phyloP scores from a whole-genome alignment of 192 early-diverging fungal species.

The Gonapodya prolifera region DNA sequence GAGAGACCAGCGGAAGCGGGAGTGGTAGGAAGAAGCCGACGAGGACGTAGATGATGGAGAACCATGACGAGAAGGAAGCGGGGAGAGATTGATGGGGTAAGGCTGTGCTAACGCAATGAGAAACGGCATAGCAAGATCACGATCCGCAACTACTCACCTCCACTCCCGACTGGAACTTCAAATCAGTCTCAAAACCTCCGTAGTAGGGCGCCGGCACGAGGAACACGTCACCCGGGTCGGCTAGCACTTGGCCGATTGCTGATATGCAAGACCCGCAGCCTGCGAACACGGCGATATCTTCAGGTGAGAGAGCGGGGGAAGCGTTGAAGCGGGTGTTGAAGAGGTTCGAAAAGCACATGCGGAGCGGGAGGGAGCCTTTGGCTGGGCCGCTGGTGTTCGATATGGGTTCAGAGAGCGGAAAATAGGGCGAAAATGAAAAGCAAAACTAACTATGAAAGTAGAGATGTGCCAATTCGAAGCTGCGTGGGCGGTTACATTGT shows the following conservation, averaged over 20 bases:
- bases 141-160: slow-evolving; percentile 32
- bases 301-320: too few species aligned
- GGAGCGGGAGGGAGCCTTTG: slow-evolving; percentile 40
- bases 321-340: not conserved
- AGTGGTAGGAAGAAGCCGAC: too few species aligned
- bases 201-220: slow-evolving; percentile 67
- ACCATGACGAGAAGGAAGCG: too few species aligned
- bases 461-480: slow-evolving; percentile 8
- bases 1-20: too few species aligned
- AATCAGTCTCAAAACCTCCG: slow-evolving; percentile 39
- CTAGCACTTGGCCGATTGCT: slow-evolving; percentile 44
- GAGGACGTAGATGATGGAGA: too few species aligned
- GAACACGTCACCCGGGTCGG: slow-evolving; percentile 58
- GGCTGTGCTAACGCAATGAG: too few species aligned
- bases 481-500: too few species aligned
- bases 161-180: slow-evolving; percentile 22
- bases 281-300: slow-evolving; percentile 46
- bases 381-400: slow-evolving; percentile 43
- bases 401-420: too few species aligned
- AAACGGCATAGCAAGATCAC: slow-evolving; percentile 25
- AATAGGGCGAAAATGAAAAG: too few species aligned
- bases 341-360: slow-evolving; percentile 24
- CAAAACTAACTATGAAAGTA: too few species aligned
- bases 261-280: slow-evolving; percentile 56
- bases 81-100: too few species aligned